Evolutionary conservation across 768 basidiomycete species (phyloP), one percentile per base, ranked within the genome.

Genomic region (Mycena galopus): DNA sequence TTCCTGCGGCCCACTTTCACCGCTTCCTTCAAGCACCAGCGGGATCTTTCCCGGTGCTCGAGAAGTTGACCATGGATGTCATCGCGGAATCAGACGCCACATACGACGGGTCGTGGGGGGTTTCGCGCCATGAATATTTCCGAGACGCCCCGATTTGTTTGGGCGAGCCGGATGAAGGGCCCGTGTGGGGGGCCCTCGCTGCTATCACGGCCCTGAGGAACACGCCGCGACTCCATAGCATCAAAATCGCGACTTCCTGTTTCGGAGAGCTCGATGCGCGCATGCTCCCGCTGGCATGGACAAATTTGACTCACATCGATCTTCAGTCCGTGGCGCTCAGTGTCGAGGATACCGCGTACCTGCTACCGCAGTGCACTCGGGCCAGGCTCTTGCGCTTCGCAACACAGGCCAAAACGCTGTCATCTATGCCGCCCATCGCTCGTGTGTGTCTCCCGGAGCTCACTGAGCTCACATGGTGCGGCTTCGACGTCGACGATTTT

Each of bases 231-330:
- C 68, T 69, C 12, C 60, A 30, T 1, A 69, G 14, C n/a, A 16
- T 69, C 19, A 37, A 17, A 2, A 35, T 69, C 17, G 12, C 27
- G 17, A 23, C 44, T 2, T 3, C 17, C 1, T 14, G 35, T 6
- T 32, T 3, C 19, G 2, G 21, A 3, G 44, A 12, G 6, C 25
- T 68, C 39, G 27, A 69, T 27, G n/a, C 37, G 30, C 67, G 17
- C 58, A 19, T 68, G 25, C 11, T 59, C 12, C 67, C 27, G 3
- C 23, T 61, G 33, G 10, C 58, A 11, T 68, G 67, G 67, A 21
- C 47, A 11, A 68, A 37, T 6, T 19, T 68, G 33, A 68, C 67
- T 16, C 2, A 60, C 12, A 35, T 68, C 23, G 58, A 68, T 27
- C 19, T 68, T 16, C 4, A 2, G 33, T 50, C 1, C 19, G 53